Conservation (phyloP, 75 land plant genomes). For the Azolla pinnata region DNA sequence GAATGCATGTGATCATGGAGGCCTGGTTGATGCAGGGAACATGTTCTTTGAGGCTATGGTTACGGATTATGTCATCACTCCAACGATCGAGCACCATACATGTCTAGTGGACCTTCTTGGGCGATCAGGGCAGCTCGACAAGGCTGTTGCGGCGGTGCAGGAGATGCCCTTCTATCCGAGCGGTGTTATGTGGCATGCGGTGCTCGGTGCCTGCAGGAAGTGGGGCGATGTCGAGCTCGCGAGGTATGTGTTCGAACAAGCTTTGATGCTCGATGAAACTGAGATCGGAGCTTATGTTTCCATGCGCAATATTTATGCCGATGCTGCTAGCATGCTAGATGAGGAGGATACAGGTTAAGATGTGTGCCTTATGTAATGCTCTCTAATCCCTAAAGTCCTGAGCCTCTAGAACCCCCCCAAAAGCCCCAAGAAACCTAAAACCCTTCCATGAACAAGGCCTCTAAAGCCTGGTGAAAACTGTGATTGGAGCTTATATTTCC, state of each 20-base stretch:
- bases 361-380: too few species aligned
- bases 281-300: neutral
- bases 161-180: neutral
- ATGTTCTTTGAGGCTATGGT: neutral
- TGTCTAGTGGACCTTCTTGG: constrained; percentile 2
- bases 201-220: constrained; percentile 9
- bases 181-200: neutral
- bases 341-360: too few species aligned
- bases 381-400: too few species aligned
- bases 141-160: neutral
- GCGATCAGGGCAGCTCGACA: neutral
- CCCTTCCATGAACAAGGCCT: too few species aligned
- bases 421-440: too few species aligned
- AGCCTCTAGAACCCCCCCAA: too few species aligned
- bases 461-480: too few species aligned
- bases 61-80: neutral
- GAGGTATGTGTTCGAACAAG: neutral
- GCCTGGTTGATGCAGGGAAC: constrained; percentile 26
- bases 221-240: neutral
- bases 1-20: constrained; percentile 34
- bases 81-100: neutral
- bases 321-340: constrained; percentile 1
- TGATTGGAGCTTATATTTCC: too few species aligned
- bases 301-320: constrained; percentile 6
- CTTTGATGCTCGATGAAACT: neutral